Percentiles rank a stretch among this genome's conserved stretches.
phyloP scores from a whole-genome alignment of 768 basidiomycete genomes.

The Trametes cubensis region DNA sequence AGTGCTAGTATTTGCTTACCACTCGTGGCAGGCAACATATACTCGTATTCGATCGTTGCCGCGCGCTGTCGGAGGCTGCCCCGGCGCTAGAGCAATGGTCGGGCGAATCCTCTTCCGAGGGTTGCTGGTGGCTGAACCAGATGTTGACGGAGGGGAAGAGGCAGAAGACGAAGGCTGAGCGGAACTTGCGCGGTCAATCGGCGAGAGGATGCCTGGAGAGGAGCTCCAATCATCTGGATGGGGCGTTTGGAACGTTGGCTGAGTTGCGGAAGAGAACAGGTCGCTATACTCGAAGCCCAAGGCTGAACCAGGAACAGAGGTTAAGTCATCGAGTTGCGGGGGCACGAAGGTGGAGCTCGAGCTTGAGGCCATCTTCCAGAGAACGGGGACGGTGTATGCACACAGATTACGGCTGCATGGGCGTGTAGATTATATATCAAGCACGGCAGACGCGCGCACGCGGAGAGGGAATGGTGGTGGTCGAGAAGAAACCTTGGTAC shows the following conservation, averaged over 20 bases:
- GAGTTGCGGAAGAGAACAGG: not conserved
- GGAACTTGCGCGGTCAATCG: not conserved
- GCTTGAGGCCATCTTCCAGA: not conserved
- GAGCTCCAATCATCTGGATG: not conserved
- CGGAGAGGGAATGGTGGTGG: not conserved
- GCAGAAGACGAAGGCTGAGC: conserved; percentile 1
- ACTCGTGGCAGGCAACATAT: conserved; percentile 78
- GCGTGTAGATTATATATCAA: not conserved
- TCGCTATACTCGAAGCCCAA: not conserved
- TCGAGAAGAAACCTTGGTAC: not conserved
- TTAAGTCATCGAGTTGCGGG: not conserved
- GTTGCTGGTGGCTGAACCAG: not conserved
- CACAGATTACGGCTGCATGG: no score
- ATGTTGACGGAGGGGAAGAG: conserved; percentile 1
- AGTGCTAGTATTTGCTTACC: conserved; percentile 43
- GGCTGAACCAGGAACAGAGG: not conserved
- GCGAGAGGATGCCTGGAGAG: not conserved
- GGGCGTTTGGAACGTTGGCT: not conserved
- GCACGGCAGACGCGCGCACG: not conserved
- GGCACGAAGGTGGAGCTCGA: not conserved
- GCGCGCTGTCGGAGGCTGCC: conserved; percentile 78
- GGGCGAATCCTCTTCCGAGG: conserved; percentile 35
- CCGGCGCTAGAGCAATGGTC: conserved; percentile 66
- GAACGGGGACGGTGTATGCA: no score
- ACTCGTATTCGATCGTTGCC: conserved; percentile 74